phyloP scores from a whole-genome alignment of 2,329 filamentous ascomycete species.

The Penicillium sp. region DNA sequence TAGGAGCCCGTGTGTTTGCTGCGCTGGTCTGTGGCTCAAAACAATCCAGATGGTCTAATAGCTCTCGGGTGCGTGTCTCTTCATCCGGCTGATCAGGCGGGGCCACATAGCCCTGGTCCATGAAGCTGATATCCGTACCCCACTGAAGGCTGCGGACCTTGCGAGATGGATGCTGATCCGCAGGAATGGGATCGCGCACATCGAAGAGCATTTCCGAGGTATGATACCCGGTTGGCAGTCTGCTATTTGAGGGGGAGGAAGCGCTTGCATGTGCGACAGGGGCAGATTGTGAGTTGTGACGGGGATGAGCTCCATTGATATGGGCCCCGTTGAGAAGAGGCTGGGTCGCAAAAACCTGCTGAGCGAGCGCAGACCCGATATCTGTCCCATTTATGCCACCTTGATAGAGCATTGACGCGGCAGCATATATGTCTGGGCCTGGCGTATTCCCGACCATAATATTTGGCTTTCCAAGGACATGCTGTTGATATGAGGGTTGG shows the following conservation, averaged over 20 bases:
- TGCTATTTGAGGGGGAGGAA: conserved; percentile 17
- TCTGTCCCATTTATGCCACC: conserved; percentile 33
- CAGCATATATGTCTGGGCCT: conserved; percentile 57
- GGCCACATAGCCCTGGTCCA: conserved; percentile 60
- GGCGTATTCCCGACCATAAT: conserved; percentile 27
- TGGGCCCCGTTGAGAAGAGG: conserved; percentile 22
- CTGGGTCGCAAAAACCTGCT: conserved; percentile 28
- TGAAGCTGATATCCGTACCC: conserved; percentile 69
- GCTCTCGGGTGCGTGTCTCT: conserved; percentile 57
- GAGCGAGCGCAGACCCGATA: conserved; percentile 29
- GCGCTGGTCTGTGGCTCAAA: conserved; percentile 60
- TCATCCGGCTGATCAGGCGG: conserved; percentile 57
- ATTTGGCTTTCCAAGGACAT: conserved; percentile 25
- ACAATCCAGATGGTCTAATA: conserved; percentile 59
- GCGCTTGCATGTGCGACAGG: conserved; percentile 12
- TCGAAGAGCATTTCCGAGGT: conserved; percentile 41
- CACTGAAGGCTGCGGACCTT: conserved; percentile 55
- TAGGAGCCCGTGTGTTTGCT: conserved; percentile 60
- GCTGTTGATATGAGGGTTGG: conserved; percentile 45
- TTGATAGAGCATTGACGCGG: conserved; percentile 51
- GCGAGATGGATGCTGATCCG: conserved; percentile 39
- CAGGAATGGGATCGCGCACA: conserved; percentile 33
- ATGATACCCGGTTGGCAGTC: conserved; percentile 34
- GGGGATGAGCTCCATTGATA: conserved; percentile 9
- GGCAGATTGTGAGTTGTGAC: conserved; percentile 13